Percentiles rank a stretch among this genome's conserved stretches.
phyloP scores from a whole-genome alignment of 2,329 filamentous ascomycete species.

The Colletotrichum kahawae region DNA sequence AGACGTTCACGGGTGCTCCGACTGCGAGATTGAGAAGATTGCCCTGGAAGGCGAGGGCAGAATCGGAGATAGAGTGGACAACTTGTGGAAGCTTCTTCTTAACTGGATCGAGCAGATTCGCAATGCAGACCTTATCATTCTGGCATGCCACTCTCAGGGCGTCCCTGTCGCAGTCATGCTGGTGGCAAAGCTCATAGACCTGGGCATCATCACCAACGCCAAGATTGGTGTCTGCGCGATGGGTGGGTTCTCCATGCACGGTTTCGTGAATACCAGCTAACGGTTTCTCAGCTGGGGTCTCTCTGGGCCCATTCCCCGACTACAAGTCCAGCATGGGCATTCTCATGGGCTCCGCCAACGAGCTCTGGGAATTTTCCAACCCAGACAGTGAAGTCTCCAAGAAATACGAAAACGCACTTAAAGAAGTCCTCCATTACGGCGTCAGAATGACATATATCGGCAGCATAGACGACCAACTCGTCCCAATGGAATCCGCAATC shows the following conservation, averaged over 20 bases:
- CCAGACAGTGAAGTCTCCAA: slow-evolving; percentile 82
- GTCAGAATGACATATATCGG: slow-evolving; percentile 87
- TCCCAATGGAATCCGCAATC: slow-evolving; percentile 88
- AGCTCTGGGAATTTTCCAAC: slow-evolving; percentile 92
- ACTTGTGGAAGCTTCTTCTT: slow-evolving; percentile 90
- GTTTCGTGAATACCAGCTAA: not conserved
- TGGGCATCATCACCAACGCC: slow-evolving; percentile 79
- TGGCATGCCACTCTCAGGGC: slow-evolving; percentile 96
- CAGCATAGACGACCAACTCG: slow-evolving; percentile 95
- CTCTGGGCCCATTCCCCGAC: slow-evolving; percentile 89
- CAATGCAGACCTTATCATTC: slow-evolving; percentile 83
- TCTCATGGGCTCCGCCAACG: slow-evolving; percentile 88
- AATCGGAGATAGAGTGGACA: slow-evolving; percentile 86
- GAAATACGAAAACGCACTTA: slow-evolving; percentile 78
- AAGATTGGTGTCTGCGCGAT: slow-evolving; percentile 86
- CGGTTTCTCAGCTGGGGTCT: slow-evolving; percentile 73
- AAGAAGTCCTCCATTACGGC: slow-evolving; percentile 76
- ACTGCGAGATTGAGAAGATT: slow-evolving; percentile 89
- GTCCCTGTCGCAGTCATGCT: slow-evolving; percentile 94
- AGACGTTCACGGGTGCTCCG: slow-evolving; percentile 71
- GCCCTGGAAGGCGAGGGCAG: slow-evolving; percentile 94
- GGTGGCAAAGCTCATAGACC: slow-evolving; percentile 87
- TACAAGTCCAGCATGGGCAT: slow-evolving; percentile 87
- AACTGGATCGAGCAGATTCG: slow-evolving; percentile 95
- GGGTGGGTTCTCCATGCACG: slow-evolving; percentile 43